Percentiles rank a stretch among this genome's conserved stretches.
Evolutionary conservation across 106 monocot species (phyloP).

Genomic region (Chionographis japonica): DNA sequence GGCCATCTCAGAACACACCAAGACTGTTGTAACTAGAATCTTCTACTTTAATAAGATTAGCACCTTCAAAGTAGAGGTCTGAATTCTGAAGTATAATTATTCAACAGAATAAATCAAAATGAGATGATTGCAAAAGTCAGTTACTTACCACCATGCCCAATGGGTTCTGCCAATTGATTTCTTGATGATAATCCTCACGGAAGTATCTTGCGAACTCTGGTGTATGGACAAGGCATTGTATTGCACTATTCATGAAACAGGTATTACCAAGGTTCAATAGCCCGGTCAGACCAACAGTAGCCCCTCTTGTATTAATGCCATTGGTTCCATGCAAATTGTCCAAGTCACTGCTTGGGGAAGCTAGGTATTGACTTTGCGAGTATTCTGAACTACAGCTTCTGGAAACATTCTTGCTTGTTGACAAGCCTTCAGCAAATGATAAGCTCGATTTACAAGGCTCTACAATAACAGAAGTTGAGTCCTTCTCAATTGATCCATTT

Average conservation of each 20-base stretch:
- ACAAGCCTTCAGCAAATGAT: conserved; percentile 54
- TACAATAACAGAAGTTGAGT: conserved; percentile 45
- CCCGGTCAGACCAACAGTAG: conserved; percentile 79
- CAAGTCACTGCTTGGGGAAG: conserved; percentile 57
- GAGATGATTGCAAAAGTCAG: neutral
- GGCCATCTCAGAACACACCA: too few species aligned
- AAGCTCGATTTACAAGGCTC: conserved; percentile 47
- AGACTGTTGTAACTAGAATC: too few species aligned
- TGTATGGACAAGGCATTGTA: conserved; percentile 98
- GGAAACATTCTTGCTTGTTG: conserved; percentile 57
- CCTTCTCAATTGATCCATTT: conserved; percentile 66
- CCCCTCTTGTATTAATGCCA: conserved; percentile 50
- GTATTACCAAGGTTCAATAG: conserved; percentile 96
- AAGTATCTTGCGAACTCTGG: conserved; percentile 96
- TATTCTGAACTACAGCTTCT: conserved; percentile 65
- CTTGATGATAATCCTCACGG: conserved; percentile 86
- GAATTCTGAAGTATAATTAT: neutral
- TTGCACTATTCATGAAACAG: conserved; percentile 99
- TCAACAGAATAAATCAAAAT: neutral
- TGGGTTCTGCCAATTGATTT: conserved; percentile 98
- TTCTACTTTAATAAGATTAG: neutral
- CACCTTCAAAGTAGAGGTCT: neutral
- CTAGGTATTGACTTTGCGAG: conserved; percentile 50
- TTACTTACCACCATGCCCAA: conserved; percentile 97
- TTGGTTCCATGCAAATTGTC: conserved; percentile 54